Evolutionary conservation across 192 early-diverging fungal genomes (phyloP), one percentile per base, ranked within the genome.

Genomic region (Coemansia sp.): DNA sequence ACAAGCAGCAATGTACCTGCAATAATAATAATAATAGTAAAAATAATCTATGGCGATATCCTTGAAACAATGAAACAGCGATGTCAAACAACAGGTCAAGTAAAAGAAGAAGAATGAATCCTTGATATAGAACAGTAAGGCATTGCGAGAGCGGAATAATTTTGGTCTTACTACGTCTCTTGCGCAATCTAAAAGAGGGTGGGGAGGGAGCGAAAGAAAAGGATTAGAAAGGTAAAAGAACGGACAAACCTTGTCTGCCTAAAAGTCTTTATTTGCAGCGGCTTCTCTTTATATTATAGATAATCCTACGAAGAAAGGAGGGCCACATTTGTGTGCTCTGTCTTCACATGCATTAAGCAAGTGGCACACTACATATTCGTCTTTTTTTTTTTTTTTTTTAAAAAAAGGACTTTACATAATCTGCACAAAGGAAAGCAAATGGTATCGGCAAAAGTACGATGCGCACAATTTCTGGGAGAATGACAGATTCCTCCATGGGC

Each of bases 11-110:
- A 26, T 23, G 30, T 55, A 7, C 52, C 23, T 16, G 26, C 21
- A 33, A 55, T 55, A 33, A 55, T 30, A 55, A 55, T 23, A 52
- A 24, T 52, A 41, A 41, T 41, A 41, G n/a, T n/a, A n/a, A n/a
- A 14, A 14, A 46, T 46, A 46, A 46, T 46, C 24, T 53, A 53
- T 26, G n/a, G 6, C 7, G 18, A 46, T 14, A 23, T 30, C 2
- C 12, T 12, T 53, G 24, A 1, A 26, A 15, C 23, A 16, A 53
- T 15, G 24, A 53, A 53, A 53, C 26, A 53, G 51, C 51, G 14
- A 53, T 26, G 24, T 7, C 51, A 26, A 38, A 38, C 35, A 12
- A 59, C 14, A 18, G 57, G 18, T 16, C 24, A 18, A 59, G 18
- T 10, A 26, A 2, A 38, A 20, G 15, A 59, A 38, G 34, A 35